phyloP scores from a whole-genome alignment of 2,329 filamentous ascomycete genomes.

The Tricladium varicosporioides region DNA sequence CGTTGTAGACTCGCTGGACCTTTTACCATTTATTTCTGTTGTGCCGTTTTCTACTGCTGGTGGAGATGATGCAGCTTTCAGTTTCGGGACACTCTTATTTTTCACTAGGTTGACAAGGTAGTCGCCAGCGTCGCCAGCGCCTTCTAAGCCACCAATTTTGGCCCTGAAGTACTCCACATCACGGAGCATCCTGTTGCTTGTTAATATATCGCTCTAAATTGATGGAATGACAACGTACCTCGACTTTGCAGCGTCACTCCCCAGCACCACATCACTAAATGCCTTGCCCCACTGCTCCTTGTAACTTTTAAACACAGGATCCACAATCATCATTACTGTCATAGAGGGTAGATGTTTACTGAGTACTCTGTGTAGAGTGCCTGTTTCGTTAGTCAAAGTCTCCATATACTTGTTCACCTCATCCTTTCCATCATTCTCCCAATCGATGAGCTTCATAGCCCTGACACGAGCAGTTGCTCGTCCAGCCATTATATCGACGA shows the following conservation, averaged over 20 bases:
- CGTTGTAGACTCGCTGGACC: not conserved
- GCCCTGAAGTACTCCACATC: conserved; percentile 63
- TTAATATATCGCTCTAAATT: not conserved
- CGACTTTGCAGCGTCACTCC: conserved; percentile 58
- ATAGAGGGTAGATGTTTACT: conserved; percentile 64
- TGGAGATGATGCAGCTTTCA: not conserved
- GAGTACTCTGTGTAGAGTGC: conserved; percentile 66
- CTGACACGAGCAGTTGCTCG: conserved; percentile 61
- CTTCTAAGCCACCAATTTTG: conserved; percentile 62
- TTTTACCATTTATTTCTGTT: conserved; percentile 1
- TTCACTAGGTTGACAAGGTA: conserved; percentile 64
- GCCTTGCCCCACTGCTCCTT: conserved; percentile 64
- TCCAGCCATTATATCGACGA: conserved; percentile 70
- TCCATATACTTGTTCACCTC: conserved; percentile 65
- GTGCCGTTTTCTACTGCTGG: not conserved
- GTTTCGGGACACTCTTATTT: conserved; percentile 44
- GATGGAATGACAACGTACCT: conserved; percentile 45
- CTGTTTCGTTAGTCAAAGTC: conserved; percentile 67
- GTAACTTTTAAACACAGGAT: conserved; percentile 65
- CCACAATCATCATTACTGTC: conserved; percentile 67
- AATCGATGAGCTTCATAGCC: conserved; percentile 63
- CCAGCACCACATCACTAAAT: conserved; percentile 57
- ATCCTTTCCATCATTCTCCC: conserved; percentile 46
- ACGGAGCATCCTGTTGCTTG: conserved; percentile 51
- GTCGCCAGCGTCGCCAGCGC: conserved; percentile 67